Conservation (phyloP, 2,329 filamentous ascomycete species). For the Coccinonectria pachysandricola region DNA sequence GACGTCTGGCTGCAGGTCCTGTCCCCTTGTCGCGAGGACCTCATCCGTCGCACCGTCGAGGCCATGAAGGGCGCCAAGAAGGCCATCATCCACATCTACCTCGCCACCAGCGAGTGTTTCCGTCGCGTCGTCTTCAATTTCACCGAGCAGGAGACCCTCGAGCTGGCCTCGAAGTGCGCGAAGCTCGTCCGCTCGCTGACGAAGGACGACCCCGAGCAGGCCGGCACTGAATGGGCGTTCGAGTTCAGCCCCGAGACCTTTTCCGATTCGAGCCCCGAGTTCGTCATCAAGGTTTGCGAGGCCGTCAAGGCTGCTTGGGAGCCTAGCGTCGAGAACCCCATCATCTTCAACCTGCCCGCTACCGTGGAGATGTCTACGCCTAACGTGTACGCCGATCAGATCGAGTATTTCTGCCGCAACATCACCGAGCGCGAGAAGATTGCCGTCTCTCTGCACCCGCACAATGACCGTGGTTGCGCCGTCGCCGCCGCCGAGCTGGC, state of each 20-base stretch:
- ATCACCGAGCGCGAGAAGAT: slow-evolving; percentile 80
- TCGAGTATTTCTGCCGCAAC: slow-evolving; percentile 87
- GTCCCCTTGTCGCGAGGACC: slow-evolving; percentile 81
- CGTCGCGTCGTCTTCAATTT: slow-evolving; percentile 83
- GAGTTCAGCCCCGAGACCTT: slow-evolving; percentile 85
- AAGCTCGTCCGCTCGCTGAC: slow-evolving; percentile 82
- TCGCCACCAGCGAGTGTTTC: slow-evolving; percentile 94
- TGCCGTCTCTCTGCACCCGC: slow-evolving; percentile 81
- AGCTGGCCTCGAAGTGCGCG: slow-evolving; percentile 74
- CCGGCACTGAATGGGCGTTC: slow-evolving; percentile 60
- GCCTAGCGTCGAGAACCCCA: slow-evolving; percentile 64
- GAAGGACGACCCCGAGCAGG: slow-evolving; percentile 57
- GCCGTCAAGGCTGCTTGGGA: slow-evolving; percentile 93
- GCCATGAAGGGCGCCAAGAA: slow-evolving; percentile 84
- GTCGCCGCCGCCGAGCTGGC: slow-evolving; percentile 84
- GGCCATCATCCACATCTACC: slow-evolving; percentile 88
- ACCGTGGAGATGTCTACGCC: slow-evolving; percentile 93
- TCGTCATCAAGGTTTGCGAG: slow-evolving; percentile 72
- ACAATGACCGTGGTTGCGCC: slow-evolving; percentile 88
- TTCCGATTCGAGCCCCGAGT: slow-evolving; percentile 81
- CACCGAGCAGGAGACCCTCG: slow-evolving; percentile 70
- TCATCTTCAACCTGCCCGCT: slow-evolving; percentile 95
- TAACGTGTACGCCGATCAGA: slow-evolving; percentile 91
- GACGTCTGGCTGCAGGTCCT: slow-evolving; percentile 90
- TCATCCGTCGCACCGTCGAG: slow-evolving; percentile 83